A percentile compares a stretch with the other conserved stretches of the same genome.
Evolutionary conservation across 768 basidiomycete genomes (phyloP).

Genomic region (Boletus edulis): DNA sequence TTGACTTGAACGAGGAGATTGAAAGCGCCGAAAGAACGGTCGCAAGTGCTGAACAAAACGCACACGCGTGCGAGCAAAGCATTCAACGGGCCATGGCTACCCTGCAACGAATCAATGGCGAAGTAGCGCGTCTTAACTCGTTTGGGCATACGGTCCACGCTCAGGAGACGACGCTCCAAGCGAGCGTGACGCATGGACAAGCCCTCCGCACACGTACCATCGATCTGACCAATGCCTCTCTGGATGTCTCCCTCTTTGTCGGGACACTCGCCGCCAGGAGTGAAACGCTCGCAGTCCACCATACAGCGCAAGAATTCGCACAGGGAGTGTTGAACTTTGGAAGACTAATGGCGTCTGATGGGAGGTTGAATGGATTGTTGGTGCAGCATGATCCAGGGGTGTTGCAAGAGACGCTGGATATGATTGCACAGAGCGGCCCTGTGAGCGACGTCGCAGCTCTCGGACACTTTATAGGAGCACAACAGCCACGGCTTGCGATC

Average conservation of each 20-base stretch:
- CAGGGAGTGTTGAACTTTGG: slow-evolving; percentile 8
- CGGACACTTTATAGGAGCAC: not conserved
- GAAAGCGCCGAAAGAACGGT: slow-evolving; percentile 5
- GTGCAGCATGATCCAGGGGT: not conserved
- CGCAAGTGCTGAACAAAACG: slow-evolving; percentile 3
- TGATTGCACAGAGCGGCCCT: slow-evolving; percentile 4
- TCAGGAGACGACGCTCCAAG: slow-evolving; percentile 7
- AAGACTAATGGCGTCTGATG: slow-evolving; percentile 5
- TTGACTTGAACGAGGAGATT: slow-evolving; percentile 17
- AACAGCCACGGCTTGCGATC: not conserved
- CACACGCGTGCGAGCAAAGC: slow-evolving; percentile 3
- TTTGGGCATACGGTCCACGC: not conserved
- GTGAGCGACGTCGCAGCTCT: not conserved
- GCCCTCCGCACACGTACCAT: slow-evolving; percentile 11
- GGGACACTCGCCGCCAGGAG: slow-evolving; percentile 14
- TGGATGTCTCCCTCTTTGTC: slow-evolving; percentile 15
- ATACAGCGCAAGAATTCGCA: slow-evolving; percentile 11
- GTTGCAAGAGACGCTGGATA: slow-evolving; percentile 11
- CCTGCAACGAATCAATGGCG: not conserved
- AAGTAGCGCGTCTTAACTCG: slow-evolving; percentile 1
- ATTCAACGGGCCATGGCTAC: slow-evolving; percentile 5
- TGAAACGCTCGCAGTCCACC: slow-evolving; percentile 9
- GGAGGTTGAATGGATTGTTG: not conserved
- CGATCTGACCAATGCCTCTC: slow-evolving; percentile 14
- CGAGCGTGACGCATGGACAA: slow-evolving; percentile 5